Evolutionary conservation across 352 stramenopile genomes (phyloP), one percentile per base, ranked within the genome.

Genomic region (Phytophthora kernoviae): DNA sequence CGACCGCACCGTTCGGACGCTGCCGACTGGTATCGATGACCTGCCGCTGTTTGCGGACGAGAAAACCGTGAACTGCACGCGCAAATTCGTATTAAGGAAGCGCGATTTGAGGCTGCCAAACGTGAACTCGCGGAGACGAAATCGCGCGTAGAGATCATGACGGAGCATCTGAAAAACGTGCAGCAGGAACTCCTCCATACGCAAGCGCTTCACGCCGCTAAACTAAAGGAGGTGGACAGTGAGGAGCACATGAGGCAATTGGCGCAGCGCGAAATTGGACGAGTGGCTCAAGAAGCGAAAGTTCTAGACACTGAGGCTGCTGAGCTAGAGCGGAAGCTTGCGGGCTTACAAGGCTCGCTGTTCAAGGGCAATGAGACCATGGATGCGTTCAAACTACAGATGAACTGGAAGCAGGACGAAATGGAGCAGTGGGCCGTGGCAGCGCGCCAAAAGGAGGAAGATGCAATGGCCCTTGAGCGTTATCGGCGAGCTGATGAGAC

Each of bases 331-430:
- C 87, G 79, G 50, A 94, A 96, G 57, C 68, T 98, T 20, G 94
- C 92, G 51, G 75, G 68, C 10, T 73, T 97, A 20, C 92, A 98
- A 64, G 95, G 87, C 34, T 91, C 96, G 22, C 79, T 98, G 33
- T 96, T 96, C 74, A 90, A 91, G 33, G 91, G 88, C 27, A 98
- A 98, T 54, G 93, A 98, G 47, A 79, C 91, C 45, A 96, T 98
- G 84, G 96, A 99, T 69, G 83, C 90, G 54, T 98, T 98, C 62
- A 98, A 98, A 70, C 75, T 97, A 18, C 84, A 98, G 81, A 98
- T 98, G 88, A 98, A 98, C 77, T 98, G 93, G 92, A 99, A 98
- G 72, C 96, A 99, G 65, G 95, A 98, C 56, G 94, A 99, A 65
- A 92, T 99, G 62, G 94, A 99, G 75, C 94, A 98, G 76, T 99